Evolutionary conservation across 2,329 filamentous ascomycete genomes (phyloP).

Genomic region (Grosmannia serpens): DNA sequence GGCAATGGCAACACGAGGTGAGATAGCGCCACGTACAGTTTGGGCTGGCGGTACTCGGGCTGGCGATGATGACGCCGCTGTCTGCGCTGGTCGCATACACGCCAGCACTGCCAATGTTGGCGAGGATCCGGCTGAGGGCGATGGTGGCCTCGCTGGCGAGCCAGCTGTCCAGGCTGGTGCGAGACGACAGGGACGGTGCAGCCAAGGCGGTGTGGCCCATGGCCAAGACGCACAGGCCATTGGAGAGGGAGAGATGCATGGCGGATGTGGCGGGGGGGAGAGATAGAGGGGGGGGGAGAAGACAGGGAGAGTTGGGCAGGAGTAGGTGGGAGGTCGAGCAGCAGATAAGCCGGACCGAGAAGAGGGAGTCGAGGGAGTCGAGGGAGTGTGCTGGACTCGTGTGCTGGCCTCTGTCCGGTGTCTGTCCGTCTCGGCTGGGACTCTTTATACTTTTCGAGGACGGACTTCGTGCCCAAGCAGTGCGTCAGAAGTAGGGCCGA

Average conservation of each 20-base stretch:
- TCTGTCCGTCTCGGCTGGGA: no score
- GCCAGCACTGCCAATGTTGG: constrained; percentile 47
- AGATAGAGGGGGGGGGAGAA: background rate
- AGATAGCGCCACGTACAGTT: constrained; percentile 35
- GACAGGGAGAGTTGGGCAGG: background rate
- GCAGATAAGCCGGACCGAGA: background rate
- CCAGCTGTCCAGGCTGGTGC: constrained; percentile 32
- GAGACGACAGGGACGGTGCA: background rate
- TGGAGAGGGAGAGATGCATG: background rate
- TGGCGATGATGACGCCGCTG: constrained; percentile 44
- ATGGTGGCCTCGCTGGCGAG: constrained; percentile 39
- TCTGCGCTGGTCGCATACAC: constrained; percentile 34
- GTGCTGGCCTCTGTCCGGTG: background rate
- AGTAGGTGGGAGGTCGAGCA: background rate
- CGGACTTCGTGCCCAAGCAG: background rate
- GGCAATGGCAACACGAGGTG: background rate
- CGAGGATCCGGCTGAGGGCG: constrained; percentile 39
- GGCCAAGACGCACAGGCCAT: background rate
- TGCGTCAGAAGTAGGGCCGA: background rate
- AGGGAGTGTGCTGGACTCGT: no score
- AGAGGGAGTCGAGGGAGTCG: background rate
- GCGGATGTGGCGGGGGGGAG: background rate
- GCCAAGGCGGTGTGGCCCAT: background rate
- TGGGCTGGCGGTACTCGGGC: constrained; percentile 40
- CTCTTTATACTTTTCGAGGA: background rate